These are phyloP conservation scores for Cucurbita ficifolia DNA, from an alignment of 306 rosid genomes.

Conservation along the genomic window DNA sequence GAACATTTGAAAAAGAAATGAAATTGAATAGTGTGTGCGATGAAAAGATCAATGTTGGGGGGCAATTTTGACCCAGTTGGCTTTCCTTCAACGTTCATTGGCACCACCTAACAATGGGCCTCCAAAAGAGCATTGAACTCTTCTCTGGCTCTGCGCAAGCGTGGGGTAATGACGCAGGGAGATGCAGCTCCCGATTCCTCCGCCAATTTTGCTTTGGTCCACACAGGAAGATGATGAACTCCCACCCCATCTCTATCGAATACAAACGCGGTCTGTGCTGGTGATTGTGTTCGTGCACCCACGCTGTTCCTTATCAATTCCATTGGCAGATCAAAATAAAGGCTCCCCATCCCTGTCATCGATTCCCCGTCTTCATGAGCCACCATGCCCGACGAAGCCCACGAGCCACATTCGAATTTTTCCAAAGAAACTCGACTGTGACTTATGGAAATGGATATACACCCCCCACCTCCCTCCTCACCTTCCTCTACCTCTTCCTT, in stretches of 20 bases:
- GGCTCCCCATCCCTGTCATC: background rate
- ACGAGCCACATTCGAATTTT: background rate
- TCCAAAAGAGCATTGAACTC: constrained; percentile 6
- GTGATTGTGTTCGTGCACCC: background rate
- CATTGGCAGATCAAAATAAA: constrained; percentile 4
- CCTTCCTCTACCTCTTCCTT: background rate
- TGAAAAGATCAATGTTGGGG: background rate
- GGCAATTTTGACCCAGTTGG: background rate
- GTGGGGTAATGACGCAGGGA: background rate
- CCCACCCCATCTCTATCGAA: background rate
- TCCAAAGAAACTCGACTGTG: background rate
- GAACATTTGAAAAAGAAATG: background rate
- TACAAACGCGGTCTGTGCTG: background rate
- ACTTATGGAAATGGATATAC: background rate
- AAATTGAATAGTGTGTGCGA: background rate
- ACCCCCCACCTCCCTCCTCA: background rate
- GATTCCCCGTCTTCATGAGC: background rate
- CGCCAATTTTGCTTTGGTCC: background rate
- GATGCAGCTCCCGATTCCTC: background rate
- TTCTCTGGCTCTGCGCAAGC: constrained; percentile 2
- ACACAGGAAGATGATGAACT: background rate
- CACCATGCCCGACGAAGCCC: background rate
- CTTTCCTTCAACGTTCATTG: background rate
- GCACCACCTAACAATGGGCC: background rate
- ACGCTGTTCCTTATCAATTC: constrained; percentile 1